phyloP scores from a whole-genome alignment of 169 alveolate genomes.

The Plasmodium berghei region DNA sequence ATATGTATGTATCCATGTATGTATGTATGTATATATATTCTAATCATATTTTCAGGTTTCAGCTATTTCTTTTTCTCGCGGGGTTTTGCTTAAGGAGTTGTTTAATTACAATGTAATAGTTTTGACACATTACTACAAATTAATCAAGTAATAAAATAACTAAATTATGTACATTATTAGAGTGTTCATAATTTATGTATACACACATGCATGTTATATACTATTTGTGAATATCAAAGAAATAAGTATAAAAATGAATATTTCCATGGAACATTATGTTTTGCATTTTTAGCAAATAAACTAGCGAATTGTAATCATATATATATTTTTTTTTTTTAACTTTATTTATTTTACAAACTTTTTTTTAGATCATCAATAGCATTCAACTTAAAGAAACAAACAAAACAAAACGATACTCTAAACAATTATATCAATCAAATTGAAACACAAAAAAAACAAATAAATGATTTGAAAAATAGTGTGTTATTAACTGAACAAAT shows the following conservation, averaged over 20 bases:
- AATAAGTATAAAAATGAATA: too few relatives aligned
- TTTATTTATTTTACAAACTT: too few relatives aligned
- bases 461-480: constrained; percentile 31
- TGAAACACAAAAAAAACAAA: constrained; percentile 30
- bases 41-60: constrained; percentile 20
- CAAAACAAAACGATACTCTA: constrained; percentile 13
- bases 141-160: constrained; percentile 30
- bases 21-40: background rate
- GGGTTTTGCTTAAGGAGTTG: constrained; percentile 28
- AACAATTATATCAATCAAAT: constrained; percentile 23
- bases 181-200: background rate
- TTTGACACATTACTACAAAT: constrained; percentile 50
- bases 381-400: constrained; percentile 60
- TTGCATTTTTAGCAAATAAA: too few relatives aligned
- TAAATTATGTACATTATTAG: background rate
- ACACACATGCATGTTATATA: background rate
- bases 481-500: constrained; percentile 32
- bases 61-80: constrained; percentile 26
- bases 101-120: constrained; percentile 45
- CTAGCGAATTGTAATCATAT: too few relatives aligned
- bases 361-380: constrained; percentile 44
- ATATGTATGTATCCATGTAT: background rate
- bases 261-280: too few relatives aligned
- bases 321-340: too few relatives aligned
- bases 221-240: background rate